Conservation (phyloP, 306 rosid species). For the Begonia loranthoides region DNA sequence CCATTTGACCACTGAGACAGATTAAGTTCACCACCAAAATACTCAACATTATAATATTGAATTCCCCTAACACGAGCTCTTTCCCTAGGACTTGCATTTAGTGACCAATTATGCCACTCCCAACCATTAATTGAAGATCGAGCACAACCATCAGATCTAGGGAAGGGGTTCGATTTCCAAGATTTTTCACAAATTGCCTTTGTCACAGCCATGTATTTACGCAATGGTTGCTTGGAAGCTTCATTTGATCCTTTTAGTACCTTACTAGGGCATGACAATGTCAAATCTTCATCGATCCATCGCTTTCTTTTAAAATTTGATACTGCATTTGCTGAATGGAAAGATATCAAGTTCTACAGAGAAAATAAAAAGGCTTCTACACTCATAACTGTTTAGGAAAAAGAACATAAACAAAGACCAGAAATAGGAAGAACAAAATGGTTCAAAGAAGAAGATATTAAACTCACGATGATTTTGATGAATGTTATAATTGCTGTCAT, state of each 20-base stretch:
- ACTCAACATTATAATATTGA: constrained; percentile 22
- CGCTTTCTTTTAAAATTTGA: constrained; percentile 55
- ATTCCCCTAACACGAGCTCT: constrained; percentile 70
- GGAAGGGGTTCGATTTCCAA: constrained; percentile 36
- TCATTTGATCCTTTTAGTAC: constrained; percentile 32
- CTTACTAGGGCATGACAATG: constrained; percentile 34
- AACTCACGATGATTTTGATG: too few species aligned
- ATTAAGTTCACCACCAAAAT: constrained; percentile 30
- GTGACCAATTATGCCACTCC: constrained; percentile 94
- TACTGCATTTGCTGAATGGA: constrained; percentile 36
- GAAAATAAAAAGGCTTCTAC: background rate
- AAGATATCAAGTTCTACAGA: constrained; percentile 11
- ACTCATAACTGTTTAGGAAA: too few species aligned
- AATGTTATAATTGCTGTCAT: too few species aligned
- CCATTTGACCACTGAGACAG: constrained; percentile 52
- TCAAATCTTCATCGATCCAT: constrained; percentile 16
- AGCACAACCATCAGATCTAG: constrained; percentile 80
- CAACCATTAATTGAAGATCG: constrained; percentile 80
- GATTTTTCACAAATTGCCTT: constrained; percentile 33
- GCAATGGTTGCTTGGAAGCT: constrained; percentile 26
- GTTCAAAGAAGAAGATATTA: too few species aligned
- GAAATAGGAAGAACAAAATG: too few species aligned
- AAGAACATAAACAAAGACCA: too few species aligned
- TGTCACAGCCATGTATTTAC: constrained; percentile 23
- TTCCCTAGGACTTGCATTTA: constrained; percentile 57